Evolutionary conservation across 352 stramenopile genomes (phyloP), one percentile per base, ranked within the genome.

Genomic region (Globisporangium spinosum): DNA sequence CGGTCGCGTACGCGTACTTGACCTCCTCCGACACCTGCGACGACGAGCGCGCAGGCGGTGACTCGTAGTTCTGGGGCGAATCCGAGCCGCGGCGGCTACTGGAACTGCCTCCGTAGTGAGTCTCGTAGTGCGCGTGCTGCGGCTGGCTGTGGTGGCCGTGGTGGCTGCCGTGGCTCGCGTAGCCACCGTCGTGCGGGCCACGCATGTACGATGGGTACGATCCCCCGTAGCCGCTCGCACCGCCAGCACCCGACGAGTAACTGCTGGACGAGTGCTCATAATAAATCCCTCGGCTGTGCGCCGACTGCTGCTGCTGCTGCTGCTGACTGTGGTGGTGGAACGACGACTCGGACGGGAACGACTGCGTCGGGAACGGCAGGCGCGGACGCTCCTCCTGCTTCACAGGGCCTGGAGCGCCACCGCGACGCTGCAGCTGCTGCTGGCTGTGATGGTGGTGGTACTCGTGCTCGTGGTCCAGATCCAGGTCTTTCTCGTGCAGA

Each of bases 341-440:
- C 58, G 77, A 74, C 47, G 79, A 82, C 64, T 89, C 82, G 27
- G 78, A 87, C 35, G 82, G 82, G 67, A 90, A 89, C 1, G 82
- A 72, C 27, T 77, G 75, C 22, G 82, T 90, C 9, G 78, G 82
- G 69, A 89, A 89, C 23, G 81, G 78, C 22, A 90, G 68, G 9
- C 78, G 70, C 15, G 79, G 76, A 0, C 77, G 76, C 3, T 87
- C 76, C 43, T 89, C 77, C 7, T 70, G 67, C 68, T 85, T 82
- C 9, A 68, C 35, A 49, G 40, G 15, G 6, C 40, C 40, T 15
- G 38, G 13, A 51, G 43, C 17, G 64, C 23, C 22, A 22, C 47
- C 20, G 60, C 43, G 13, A 51, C 51, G n/a, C 9, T 25, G 32
- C 51, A 20, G 32, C 51, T 60, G 47, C 15, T 65, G 60, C 43